A percentile compares a stretch with the other conserved stretches of the same genome.
These are phyloP conservation scores for Pseudonitzschia multistriata DNA, from an alignment of 108 stramenopile genomes.

Conservation along the genomic window DNA sequence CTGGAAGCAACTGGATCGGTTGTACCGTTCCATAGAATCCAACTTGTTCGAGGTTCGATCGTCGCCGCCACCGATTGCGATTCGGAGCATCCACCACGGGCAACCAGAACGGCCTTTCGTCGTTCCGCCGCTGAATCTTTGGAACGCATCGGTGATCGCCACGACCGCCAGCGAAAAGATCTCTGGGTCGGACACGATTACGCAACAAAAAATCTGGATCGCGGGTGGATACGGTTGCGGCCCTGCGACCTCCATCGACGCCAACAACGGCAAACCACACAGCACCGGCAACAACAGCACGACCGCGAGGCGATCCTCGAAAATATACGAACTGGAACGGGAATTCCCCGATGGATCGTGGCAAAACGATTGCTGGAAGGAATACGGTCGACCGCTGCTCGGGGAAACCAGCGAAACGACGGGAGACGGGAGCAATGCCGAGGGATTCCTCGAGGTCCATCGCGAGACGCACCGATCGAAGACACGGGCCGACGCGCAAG, in stretches of 20 bases:
- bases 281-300: background rate
- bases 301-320: constrained; percentile 16
- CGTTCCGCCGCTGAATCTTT: constrained; percentile 67
- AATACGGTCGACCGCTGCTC: background rate
- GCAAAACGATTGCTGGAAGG: background rate
- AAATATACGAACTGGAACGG: constrained; percentile 26
- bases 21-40: constrained; percentile 40
- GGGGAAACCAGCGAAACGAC: background rate
- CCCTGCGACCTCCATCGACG: constrained; percentile 25
- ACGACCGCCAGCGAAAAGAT: constrained; percentile 16
- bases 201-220: constrained; percentile 42
- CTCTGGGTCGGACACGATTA: background rate
- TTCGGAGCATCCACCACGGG: constrained; percentile 16
- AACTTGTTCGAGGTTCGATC: constrained; percentile 41
- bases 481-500: background rate
- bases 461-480: background rate
- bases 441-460: background rate
- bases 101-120: no score
- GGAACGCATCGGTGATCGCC: constrained; percentile 52
- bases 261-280: background rate
- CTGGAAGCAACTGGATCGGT: constrained; percentile 45
- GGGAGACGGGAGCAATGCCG: background rate
- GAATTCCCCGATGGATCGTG: background rate
- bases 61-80: constrained; percentile 13
- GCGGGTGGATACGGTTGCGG: constrained; percentile 85